Base-by-base conservation (phyloP, 441 rosid species). In the Dalechampia spathulata region DNA sequence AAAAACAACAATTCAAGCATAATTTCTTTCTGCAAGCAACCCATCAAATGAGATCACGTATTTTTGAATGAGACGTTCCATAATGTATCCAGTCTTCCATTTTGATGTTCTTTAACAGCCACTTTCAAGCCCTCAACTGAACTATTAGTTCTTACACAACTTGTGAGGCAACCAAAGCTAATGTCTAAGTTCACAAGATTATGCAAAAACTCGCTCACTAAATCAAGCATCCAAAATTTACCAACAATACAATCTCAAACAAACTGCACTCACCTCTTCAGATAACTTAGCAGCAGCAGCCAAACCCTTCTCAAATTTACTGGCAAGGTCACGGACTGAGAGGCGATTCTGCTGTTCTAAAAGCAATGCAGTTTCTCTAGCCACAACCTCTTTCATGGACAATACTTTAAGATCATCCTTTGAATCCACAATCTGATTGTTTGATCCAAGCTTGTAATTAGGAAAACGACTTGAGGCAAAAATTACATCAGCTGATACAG, bases 251-350 rank as follows among this genome's bases (percentile, higher is more conserved):
- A 56, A 58, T 8, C 25, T 6, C 13, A 54, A 41, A 48, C 23
- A 63, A 63, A 62, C 39, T 67, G n/a, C n/a, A n/a, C n/a, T 56
- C 42, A 90, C 99, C 94, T 90, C 99, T 62, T 87, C 91, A 9
- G 99, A 90, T 61, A 90, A 65, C 76, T 90, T 93, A 52, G 97
- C 89, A 63, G 96, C 97, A 34, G 93, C 93, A 68, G 95, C 92
- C 79, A 93, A 72, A 2, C 92, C 97, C 75, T 72, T 87, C 73
- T 93, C 99, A 8, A 93, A 93, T 75, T 90, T 93, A 51, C 75
- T 77, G n/a, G 97, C 83, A n/a, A 93, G 97, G 55, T 90, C 97
- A 48, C 99, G 97, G 57, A 90, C 95, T 10, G 95, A 90, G 57
- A 90, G 78, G 58, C 97, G 90, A 23, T 85, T 83, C 62, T 93